phyloP scores from a whole-genome alignment of 1,284 basidiomycete species.

The Blastosporella zonata region DNA sequence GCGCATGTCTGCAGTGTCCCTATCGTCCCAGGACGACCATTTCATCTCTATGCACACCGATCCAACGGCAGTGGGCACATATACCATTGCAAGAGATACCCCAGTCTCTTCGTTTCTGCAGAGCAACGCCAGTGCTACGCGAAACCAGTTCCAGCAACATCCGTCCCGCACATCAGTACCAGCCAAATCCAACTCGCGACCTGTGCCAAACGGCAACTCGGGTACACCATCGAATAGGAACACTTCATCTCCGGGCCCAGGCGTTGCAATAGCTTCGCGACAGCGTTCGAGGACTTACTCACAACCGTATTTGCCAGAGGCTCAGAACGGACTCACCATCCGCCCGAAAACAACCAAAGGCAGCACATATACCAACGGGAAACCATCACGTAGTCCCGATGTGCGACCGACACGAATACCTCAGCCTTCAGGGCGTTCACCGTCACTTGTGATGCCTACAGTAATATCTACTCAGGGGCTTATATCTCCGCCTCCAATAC shows the following conservation, averaged over 20 bases:
- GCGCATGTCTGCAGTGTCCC: conserved; percentile 69
- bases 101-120: conserved; percentile 18
- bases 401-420: conserved; percentile 40
- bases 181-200: conserved; percentile 18
- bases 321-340: conserved; percentile 26
- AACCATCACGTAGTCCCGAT: conserved; percentile 27
- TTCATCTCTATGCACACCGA: conserved; percentile 18
- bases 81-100: conserved; percentile 11
- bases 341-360: conserved; percentile 25
- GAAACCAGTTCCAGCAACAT: conserved; percentile 21
- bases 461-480: conserved; percentile 15
- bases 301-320: conserved; percentile 46
- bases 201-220: conserved; percentile 14
- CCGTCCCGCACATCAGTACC: conserved; percentile 14
- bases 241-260: conserved; percentile 17
- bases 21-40: conserved; percentile 42
- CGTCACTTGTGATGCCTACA: conserved; percentile 7
- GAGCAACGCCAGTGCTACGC: conserved; percentile 16
- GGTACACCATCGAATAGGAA: conserved; percentile 21
- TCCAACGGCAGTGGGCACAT: conserved; percentile 14
- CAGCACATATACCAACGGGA: conserved; percentile 20
- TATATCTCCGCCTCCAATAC: conserved; percentile 10
- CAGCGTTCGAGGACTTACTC: conserved; percentile 58
- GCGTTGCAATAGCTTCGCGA: conserved; percentile 23
- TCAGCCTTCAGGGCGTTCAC: conserved; percentile 24